These are phyloP conservation scores for Lachnellula willkommii DNA, from an alignment of 2,329 filamentous ascomycete species.

Conservation along the genomic window DNA sequence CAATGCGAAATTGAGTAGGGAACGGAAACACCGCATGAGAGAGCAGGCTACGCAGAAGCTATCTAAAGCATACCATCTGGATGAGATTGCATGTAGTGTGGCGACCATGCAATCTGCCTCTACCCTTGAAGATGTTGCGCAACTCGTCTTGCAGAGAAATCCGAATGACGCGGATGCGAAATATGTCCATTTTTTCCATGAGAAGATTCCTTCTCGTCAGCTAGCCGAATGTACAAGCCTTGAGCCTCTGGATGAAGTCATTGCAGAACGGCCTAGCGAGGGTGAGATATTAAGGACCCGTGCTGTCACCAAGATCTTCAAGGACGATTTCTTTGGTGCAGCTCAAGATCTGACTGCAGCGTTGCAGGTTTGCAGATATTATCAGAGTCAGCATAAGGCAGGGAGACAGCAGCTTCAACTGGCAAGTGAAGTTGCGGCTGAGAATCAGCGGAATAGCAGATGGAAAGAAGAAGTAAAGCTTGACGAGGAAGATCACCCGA, in stretches of 20 bases:
- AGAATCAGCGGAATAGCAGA: constrained; percentile 30
- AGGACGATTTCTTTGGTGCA: constrained; percentile 66
- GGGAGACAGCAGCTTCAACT: constrained; percentile 44
- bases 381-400: constrained; percentile 30
- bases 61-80: constrained; percentile 69
- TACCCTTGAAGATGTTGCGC: constrained; percentile 70
- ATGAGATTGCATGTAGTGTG: constrained; percentile 79
- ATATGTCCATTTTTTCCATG: constrained; percentile 90
- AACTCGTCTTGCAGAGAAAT: constrained; percentile 65
- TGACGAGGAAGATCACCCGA: constrained; percentile 63
- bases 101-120: constrained; percentile 78
- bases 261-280: constrained; percentile 57
- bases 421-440: constrained; percentile 35
- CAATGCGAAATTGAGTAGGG: constrained; percentile 64
- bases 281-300: constrained; percentile 65
- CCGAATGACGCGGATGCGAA: constrained; percentile 66
- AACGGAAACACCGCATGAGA: constrained; percentile 72
- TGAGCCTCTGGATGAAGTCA: constrained; percentile 61
- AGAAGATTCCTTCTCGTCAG: constrained; percentile 75
- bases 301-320: constrained; percentile 69
- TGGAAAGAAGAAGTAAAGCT: constrained; percentile 47
- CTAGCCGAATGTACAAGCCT: constrained; percentile 68
- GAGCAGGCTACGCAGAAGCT: constrained; percentile 76
- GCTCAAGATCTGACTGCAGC: constrained; percentile 65
- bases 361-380: constrained; percentile 42